Conservation (phyloP, 352 stramenopile genomes). For the Phytophthora citrophthora region DNA sequence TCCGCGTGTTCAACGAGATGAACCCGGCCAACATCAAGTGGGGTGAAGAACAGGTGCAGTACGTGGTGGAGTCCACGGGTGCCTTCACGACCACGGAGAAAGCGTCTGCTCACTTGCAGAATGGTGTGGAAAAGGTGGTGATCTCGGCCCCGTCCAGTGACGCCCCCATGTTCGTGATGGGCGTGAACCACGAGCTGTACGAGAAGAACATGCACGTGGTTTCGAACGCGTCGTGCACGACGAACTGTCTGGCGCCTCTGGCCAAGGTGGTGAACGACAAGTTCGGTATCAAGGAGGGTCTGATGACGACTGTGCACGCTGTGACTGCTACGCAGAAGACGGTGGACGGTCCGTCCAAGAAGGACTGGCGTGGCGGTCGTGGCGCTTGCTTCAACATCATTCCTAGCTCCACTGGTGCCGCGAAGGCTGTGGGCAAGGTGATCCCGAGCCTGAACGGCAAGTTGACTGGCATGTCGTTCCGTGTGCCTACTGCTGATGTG, state of each 20-base stretch:
- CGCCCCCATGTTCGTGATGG: slow-evolving; percentile 98
- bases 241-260: slow-evolving; percentile 98
- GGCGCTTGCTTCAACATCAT: slow-evolving; percentile 99
- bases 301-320: slow-evolving; percentile 86
- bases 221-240: slow-evolving; percentile 99
- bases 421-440: slow-evolving; percentile 99
- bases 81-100: slow-evolving; percentile 90
- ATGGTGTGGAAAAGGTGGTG: slow-evolving; percentile 96
- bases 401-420: slow-evolving; percentile 97
- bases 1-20: slow-evolving; percentile 95
- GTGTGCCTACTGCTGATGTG: slow-evolving; percentile 90
- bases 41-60: slow-evolving; percentile 90
- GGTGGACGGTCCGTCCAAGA: slow-evolving; percentile 98
- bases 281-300: slow-evolving; percentile 97
- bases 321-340: slow-evolving; percentile 96
- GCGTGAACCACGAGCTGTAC: slow-evolving; percentile 98
- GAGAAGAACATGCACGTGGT: slow-evolving; percentile 95
- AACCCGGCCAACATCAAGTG: slow-evolving; percentile 96
- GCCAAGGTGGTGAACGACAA: slow-evolving; percentile 99
- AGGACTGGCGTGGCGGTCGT: slow-evolving; percentile 98
- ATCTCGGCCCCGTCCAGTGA: slow-evolving; percentile 98
- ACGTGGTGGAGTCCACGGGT: slow-evolving; percentile 93
- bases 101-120: slow-evolving; percentile 92
- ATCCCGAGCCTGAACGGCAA: slow-evolving; percentile 95
- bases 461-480: slow-evolving; percentile 93